Base-by-base conservation (phyloP, 805 yeast species). In the Myxozyma mucilagina region DNA sequence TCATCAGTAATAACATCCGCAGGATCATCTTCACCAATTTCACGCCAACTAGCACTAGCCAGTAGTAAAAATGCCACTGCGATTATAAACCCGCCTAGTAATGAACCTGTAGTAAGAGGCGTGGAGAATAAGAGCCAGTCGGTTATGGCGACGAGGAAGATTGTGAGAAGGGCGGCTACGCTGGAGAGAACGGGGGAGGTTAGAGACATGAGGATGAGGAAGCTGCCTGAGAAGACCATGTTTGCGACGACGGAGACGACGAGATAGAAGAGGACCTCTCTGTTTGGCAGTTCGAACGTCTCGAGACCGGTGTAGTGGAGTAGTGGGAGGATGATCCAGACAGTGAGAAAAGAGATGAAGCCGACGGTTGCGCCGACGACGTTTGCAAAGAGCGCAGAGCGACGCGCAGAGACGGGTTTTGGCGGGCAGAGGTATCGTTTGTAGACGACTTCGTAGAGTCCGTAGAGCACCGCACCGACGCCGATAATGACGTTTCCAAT, bases 311-410 rank as follows among this genome's bases (percentile, higher is more conserved):
- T 59, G 4, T 86, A 44, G 54, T 89, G 85, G 5, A 79, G 80
- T 10, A 83, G 31, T 0, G 83, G 57, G 31, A 87, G 72, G 0
- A 79, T 70, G 0, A 80, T 66, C 75, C 86, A 78, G 47, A 89
- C 74, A 2, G 84, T 67, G 0, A 75, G 14, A 35, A 82, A 68
- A 0, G 92, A 87, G 63, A 78, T 78, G 2, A 81, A 39, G 0
- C 96, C 96, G 56, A 90, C 78, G 31, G 82, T 67, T 0, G 87
- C 82, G 79, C 89, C 91, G 32, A 86, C 79, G 54, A 87, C 86
- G 70, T 87, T 88, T 16, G 96, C 89, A 74, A 90, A 90, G 1
- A 90, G 82, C 60, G 90, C 86, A 68, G 90, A 92, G 67, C 90
- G 80, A 67, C 86, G 80, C 0, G 88, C 80, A 0, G 81, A 75